Base-by-base conservation (phyloP, 2,329 filamentous ascomycete genomes). In the Leptographium lundbergii region DNA sequence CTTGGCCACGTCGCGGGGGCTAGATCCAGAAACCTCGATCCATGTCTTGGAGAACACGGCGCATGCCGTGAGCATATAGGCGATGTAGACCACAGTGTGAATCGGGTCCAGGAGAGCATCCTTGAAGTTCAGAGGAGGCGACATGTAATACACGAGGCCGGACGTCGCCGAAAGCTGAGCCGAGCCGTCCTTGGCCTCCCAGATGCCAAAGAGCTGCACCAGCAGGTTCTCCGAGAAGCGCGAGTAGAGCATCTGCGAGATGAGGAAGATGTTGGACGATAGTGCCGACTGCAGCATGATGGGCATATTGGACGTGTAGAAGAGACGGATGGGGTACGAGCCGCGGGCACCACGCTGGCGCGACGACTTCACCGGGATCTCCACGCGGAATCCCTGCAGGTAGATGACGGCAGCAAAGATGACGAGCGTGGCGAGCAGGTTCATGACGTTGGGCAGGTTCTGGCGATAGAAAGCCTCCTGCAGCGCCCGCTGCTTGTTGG, bases 261-360 rank as follows among this genome's bases (percentile, higher is more conserved):
- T 91, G 65, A 99, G 81, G 86, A 99, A 99, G 77, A 99, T 85
- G 82, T 99, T 99, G 81, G 92, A 96, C 66, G 90, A 96, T 67
- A 99, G 85, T 67, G 94, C 94, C 54, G 92, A 97, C 81, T 99
- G 95, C 74, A 99, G 83, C 94, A 99, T 99, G 78, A 99, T 99
- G 72, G 94, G 94, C 95, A 99, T 99, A 87, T 99, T 99, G 74
- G 91, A 96, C 72, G 94, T 99, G 81, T 99, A 99, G 85, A 99
- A 99, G 61, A 99, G 89, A 71, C 95, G 92, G 74, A 99, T 85
- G 69, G 94, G 94, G 84, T 97, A 99, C 48, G 91, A 95, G 70
- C 92, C 95, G 69, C 94, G 92, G 73, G 95, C 94, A 75, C 94
- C 94, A 81, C 94, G 91, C 84, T 99, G 94, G 77, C 94, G 91